Percentiles rank a stretch among this genome's conserved stretches.
Evolutionary conservation across 257 asterid species (phyloP).

Genomic region (Solanum sitiens): DNA sequence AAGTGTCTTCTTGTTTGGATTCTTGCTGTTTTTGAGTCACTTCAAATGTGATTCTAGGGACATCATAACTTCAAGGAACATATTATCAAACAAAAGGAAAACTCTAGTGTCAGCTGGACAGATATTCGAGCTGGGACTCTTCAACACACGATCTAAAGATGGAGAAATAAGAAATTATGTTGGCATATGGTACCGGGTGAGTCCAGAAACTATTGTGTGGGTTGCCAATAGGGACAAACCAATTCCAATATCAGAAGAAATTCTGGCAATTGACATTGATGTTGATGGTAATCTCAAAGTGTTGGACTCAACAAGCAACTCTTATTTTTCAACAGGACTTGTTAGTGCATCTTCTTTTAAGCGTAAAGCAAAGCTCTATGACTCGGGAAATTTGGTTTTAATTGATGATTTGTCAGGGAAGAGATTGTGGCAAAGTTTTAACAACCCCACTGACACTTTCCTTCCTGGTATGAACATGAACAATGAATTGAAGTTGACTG

Average conservation of each 20-base stretch:
- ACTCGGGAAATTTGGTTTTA: constrained; percentile 25
- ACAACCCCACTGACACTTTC: constrained; percentile 19
- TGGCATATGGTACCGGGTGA: constrained; percentile 17
- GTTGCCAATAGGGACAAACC: constrained; percentile 21
- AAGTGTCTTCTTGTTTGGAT: neutral
- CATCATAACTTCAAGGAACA: neutral
- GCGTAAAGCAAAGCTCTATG: constrained; percentile 13
- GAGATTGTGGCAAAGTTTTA: constrained; percentile 26
- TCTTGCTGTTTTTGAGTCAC: neutral
- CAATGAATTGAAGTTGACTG: neutral
- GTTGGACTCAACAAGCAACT: neutral
- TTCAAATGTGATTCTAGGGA: neutral
- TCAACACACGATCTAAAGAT: neutral
- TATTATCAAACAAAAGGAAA: neutral
- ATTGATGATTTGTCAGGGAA: neutral
- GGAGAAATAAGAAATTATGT: neutral
- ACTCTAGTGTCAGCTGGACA: constrained; percentile 22
- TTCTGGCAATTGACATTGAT: neutral
- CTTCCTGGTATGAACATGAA: constrained; percentile 27
- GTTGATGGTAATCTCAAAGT: constrained; percentile 17
- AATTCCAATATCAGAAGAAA: neutral
- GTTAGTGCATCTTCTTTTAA: neutral
- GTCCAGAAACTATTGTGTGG: constrained; percentile 18
- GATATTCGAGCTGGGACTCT: constrained; percentile 24
- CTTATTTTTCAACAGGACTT: neutral